Evolutionary conservation across 495 filamentous ascomycete species (phyloP).

Genomic region (Clavariopsis aquatica): DNA sequence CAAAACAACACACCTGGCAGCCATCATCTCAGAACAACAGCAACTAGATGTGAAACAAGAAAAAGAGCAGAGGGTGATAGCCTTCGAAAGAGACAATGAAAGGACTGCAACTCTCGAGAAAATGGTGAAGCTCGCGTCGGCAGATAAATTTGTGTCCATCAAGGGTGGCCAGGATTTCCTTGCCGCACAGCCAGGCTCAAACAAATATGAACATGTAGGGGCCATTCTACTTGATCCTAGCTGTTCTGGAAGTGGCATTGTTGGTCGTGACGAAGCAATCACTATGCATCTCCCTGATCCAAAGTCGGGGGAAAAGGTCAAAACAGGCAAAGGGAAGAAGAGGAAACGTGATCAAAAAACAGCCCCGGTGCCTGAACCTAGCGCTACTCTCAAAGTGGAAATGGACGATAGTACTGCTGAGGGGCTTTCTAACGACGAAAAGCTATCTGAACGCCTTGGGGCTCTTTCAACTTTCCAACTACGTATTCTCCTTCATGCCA

Average conservation of each 20-base stretch:
- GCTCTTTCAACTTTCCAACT: conserved; percentile 52
- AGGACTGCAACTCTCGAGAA: conserved; percentile 73
- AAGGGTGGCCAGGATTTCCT: conserved; percentile 78
- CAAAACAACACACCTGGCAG: conserved; percentile 92
- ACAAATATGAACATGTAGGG: conserved; percentile 59
- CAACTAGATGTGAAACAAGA: neutral
- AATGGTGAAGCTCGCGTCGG: conserved; percentile 79
- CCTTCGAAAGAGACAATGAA: conserved; percentile 67
- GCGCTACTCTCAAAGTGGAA: conserved; percentile 42
- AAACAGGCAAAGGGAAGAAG: conserved; percentile 48
- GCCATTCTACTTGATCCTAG: conserved; percentile 86
- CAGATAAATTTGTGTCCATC: conserved; percentile 62
- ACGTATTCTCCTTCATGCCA: conserved; percentile 54
- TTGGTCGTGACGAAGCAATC: conserved; percentile 77
- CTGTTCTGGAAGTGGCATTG: conserved; percentile 92
- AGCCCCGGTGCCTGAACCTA: neutral
- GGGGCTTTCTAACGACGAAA: conserved; percentile 14
- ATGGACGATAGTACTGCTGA: conserved; percentile 50
- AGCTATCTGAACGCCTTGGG: conserved; percentile 54
- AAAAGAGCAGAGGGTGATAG: conserved; percentile 53
- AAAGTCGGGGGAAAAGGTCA: neutral
- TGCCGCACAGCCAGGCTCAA: conserved; percentile 61
- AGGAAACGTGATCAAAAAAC: conserved; percentile 22
- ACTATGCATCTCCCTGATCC: conserved; percentile 55
- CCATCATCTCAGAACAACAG: conserved; percentile 55